Conservation (phyloP, 2,329 filamentous ascomycete species). For the Exophiala mesophila region DNA sequence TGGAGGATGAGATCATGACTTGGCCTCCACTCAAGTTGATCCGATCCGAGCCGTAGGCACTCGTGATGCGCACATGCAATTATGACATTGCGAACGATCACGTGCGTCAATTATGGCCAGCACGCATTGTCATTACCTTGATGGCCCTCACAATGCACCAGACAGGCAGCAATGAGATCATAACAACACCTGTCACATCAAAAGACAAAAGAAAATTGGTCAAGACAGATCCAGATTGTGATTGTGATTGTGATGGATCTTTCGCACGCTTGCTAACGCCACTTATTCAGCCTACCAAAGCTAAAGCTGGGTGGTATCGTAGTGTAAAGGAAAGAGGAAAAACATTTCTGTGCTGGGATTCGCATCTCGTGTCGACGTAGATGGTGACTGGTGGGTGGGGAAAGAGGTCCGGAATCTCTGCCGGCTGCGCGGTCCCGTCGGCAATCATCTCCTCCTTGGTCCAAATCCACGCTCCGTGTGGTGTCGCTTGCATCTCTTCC, state of each 20-base stretch:
- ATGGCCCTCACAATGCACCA: too few species aligned
- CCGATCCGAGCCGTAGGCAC: too few species aligned
- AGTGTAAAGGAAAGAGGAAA: slow-evolving; percentile 20
- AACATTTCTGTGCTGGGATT: slow-evolving; percentile 18
- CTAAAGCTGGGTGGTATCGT: slow-evolving; percentile 26
- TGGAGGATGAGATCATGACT: slow-evolving; percentile 9
- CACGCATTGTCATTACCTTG: too few species aligned
- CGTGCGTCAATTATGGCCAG: too few species aligned
- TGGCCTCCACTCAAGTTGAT: background rate
- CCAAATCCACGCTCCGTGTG: too few species aligned
- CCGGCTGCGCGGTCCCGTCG: background rate
- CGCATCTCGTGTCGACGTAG: slow-evolving; percentile 19
- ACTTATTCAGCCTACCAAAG: slow-evolving; percentile 22
- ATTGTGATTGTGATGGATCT: slow-evolving; percentile 20
- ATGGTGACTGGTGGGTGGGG: slow-evolving; percentile 8
- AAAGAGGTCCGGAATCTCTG: slow-evolving; percentile 7
- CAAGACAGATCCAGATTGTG: slow-evolving; percentile 14
- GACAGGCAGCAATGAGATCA: too few species aligned
- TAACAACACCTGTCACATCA: too few species aligned
- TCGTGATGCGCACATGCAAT: too few species aligned
- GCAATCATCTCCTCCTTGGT: slow-evolving; percentile 8
- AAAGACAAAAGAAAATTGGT: background rate
- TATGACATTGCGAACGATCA: too few species aligned
- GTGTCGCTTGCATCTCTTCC: too few species aligned
- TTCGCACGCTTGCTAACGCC: slow-evolving; percentile 24